Percentiles rank a stretch among this genome's conserved stretches.
Conservation (phyloP, 371 early-diverging fungal species). For the Sanchytrium tribonematis region DNA sequence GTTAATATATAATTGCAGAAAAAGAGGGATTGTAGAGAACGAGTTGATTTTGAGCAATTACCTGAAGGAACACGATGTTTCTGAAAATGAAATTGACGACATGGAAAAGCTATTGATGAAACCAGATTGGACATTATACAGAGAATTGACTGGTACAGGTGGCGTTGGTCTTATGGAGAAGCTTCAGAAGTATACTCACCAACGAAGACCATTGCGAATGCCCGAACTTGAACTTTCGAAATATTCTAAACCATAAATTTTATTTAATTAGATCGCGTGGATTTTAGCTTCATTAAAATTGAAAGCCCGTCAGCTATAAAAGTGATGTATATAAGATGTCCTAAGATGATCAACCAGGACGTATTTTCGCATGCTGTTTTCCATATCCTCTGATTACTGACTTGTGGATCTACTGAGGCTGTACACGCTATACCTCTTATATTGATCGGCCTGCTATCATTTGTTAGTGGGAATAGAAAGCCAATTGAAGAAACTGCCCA, state of each 20-base stretch:
- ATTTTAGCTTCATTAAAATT: too few species aligned
- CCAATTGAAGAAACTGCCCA: neutral
- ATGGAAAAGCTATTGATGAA: neutral
- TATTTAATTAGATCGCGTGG: too few species aligned
- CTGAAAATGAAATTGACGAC: neutral
- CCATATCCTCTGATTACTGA: neutral
- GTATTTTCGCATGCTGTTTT: neutral
- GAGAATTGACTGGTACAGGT: neutral
- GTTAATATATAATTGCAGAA: neutral
- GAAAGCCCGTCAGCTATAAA: neutral
- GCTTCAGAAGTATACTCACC: neutral
- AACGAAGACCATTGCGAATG: neutral
- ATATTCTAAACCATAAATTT: too few species aligned
- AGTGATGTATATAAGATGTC: neutral
- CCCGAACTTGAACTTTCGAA: too few species aligned
- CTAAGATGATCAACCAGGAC: neutral
- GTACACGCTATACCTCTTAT: neutral
- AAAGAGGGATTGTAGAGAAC: neutral
- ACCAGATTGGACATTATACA: neutral
- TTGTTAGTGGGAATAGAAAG: neutral
- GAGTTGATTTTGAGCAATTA: neutral
- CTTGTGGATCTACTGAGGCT: neutral
- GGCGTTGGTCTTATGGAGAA: neutral
- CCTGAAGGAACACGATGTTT: neutral
- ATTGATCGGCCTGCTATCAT: neutral